Evolutionary conservation across 108 stramenopile species (phyloP).

Genomic region (Schizochytrium sp.): DNA sequence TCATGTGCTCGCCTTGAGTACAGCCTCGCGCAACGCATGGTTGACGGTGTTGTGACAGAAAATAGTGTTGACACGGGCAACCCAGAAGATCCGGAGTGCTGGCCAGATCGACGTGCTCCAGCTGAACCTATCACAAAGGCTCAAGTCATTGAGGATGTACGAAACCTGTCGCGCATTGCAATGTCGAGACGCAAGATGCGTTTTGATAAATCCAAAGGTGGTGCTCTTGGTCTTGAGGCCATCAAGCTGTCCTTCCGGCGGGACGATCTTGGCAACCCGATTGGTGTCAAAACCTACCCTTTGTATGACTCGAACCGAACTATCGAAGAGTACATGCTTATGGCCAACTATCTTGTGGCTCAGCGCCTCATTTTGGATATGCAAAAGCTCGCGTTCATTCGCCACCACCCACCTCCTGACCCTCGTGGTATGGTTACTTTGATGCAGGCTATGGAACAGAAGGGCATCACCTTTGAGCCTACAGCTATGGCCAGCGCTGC

Average conservation of each 20-base stretch:
- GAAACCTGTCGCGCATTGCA: constrained; percentile 83
- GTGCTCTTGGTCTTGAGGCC: constrained; percentile 88
- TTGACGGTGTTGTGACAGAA: constrained; percentile 81
- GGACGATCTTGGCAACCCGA: constrained; percentile 87
- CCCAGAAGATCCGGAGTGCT: constrained; percentile 75
- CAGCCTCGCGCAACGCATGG: constrained; percentile 92
- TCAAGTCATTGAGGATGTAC: constrained; percentile 87
- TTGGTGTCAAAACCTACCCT: constrained; percentile 84
- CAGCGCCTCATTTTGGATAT: constrained; percentile 89
- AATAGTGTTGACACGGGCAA: constrained; percentile 74
- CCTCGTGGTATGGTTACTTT: constrained; percentile 59
- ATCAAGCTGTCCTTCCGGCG: constrained; percentile 90
- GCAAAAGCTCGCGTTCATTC: constrained; percentile 80
- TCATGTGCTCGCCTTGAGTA: constrained; percentile 95
- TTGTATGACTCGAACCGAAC: constrained; percentile 91
- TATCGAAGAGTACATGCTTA: constrained; percentile 97
- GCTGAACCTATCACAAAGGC: constrained; percentile 83
- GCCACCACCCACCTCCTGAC: constrained; percentile 78
- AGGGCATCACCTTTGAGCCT: constrained; percentile 73
- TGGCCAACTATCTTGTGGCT: constrained; percentile 96
- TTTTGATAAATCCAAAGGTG: constrained; percentile 79
- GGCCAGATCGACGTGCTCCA: constrained; percentile 87
- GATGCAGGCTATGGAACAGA: constrained; percentile 71
- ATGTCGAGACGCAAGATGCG: constrained; percentile 84
- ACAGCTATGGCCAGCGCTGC: constrained; percentile 80